phyloP scores from a whole-genome alignment of 2,329 filamentous ascomycete genomes.

The Colletotrichum tanaceti region DNA sequence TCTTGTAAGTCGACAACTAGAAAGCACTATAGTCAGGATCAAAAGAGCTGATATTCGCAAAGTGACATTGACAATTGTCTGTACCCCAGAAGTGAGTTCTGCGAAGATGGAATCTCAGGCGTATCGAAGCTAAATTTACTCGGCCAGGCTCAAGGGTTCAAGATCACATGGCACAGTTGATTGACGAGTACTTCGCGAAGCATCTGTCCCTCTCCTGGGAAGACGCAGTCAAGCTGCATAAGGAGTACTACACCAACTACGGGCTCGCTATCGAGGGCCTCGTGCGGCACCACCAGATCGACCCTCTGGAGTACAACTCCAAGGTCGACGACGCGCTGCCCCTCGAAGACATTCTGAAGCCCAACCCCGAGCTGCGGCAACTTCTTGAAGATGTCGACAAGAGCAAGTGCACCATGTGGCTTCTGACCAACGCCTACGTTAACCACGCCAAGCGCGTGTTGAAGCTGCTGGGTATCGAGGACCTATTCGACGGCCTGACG shows the following conservation, averaged over 20 bases:
- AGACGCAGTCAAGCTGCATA: slow-evolving; percentile 87
- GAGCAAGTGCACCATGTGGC: slow-evolving; percentile 87
- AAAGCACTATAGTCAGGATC: not conserved
- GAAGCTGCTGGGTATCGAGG: slow-evolving; percentile 81
- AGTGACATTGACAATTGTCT: slow-evolving; percentile 99
- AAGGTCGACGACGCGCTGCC: slow-evolving; percentile 96
- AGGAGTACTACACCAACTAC: slow-evolving; percentile 94
- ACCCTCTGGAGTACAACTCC: slow-evolving; percentile 92
- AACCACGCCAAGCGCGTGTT: slow-evolving; percentile 88
- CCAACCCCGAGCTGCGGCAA: slow-evolving; percentile 77
- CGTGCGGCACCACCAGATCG: slow-evolving; percentile 92
- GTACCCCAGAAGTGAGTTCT: slow-evolving; percentile 80
- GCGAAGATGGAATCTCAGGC: not conserved
- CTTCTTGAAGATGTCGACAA: slow-evolving; percentile 86
- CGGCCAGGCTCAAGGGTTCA: slow-evolving; percentile 78
- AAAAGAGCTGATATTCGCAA: slow-evolving; percentile 28
- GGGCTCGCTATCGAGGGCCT: slow-evolving; percentile 97
- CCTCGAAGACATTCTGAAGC: slow-evolving; percentile 84
- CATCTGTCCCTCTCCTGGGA: slow-evolving; percentile 80
- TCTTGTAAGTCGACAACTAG: slow-evolving; percentile 52
- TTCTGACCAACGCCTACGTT: slow-evolving; percentile 96
- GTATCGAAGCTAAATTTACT: slow-evolving; percentile 11
- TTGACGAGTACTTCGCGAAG: slow-evolving; percentile 70
- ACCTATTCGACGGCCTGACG: slow-evolving; percentile 93
- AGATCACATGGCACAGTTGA: slow-evolving; percentile 87